These are phyloP conservation scores for Ascodesmis nigricans DNA, from an alignment of 495 filamentous ascomycete species.

Conservation along the genomic window DNA sequence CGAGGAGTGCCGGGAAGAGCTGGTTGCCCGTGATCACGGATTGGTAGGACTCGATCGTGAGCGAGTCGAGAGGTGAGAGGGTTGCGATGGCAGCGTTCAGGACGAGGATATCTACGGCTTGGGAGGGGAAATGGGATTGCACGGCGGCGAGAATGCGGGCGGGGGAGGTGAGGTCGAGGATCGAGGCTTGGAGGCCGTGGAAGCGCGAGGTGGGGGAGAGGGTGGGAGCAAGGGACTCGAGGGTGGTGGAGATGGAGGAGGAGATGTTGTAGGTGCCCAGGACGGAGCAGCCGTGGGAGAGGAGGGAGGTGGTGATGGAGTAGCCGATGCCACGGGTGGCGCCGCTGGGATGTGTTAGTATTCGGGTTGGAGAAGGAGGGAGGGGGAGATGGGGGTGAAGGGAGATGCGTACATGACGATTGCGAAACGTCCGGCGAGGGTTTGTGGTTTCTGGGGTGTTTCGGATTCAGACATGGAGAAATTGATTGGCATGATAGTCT, in stretches of 20 bases:
- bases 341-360: background rate
- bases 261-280: conserved; percentile 44
- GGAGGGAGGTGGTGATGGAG: conserved; percentile 56
- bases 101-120: conserved; percentile 67
- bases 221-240: conserved; percentile 27
- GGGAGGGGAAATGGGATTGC: conserved; percentile 17
- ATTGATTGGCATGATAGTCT: too few species aligned
- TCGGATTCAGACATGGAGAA: too few species aligned
- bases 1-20: conserved; percentile 58
- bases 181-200: conserved; percentile 23
- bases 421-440: conserved; percentile 1
- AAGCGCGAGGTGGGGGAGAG: conserved; percentile 17
- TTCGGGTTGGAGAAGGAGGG: background rate
- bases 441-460: conserved; percentile 3
- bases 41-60: conserved; percentile 38
- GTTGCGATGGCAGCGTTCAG: conserved; percentile 62
- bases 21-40: conserved; percentile 62
- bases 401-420: conserved; percentile 1
- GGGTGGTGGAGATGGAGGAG: conserved; percentile 26
- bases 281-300: conserved; percentile 45
- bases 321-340: conserved; percentile 50
- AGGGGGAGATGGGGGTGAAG: background rate
- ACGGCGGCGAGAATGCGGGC: conserved; percentile 24
- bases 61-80: conserved; percentile 36
- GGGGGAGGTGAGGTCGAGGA: conserved; percentile 22